Evolutionary conservation across 116 monocot species (phyloP).

Genomic region (Cymodocea nodosa): DNA sequence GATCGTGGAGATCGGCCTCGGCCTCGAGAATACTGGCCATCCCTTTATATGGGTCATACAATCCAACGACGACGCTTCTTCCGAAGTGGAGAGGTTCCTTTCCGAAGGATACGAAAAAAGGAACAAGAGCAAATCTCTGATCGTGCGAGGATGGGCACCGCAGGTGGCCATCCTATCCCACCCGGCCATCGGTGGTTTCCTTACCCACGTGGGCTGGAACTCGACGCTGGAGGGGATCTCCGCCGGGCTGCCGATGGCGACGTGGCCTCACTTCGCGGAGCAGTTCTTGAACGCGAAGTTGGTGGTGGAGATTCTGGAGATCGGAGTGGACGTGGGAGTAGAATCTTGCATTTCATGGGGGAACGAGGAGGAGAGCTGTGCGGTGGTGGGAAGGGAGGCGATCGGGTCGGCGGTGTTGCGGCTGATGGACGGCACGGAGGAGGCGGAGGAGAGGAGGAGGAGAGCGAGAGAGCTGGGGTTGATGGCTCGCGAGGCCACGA

Average conservation of each 20-base stretch:
- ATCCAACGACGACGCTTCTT: background rate
- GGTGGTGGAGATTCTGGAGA: conserved; percentile 8
- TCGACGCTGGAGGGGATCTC: conserved; percentile 31
- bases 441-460: conserved; percentile 12
- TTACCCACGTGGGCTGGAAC: conserved; percentile 61
- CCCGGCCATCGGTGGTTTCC: conserved; percentile 19
- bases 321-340: conserved; percentile 4
- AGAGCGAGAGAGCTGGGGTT: conserved; percentile 3
- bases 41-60: conserved; percentile 14
- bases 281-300: conserved; percentile 21
- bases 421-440: conserved; percentile 9
- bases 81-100: conserved; percentile 7
- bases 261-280: conserved; percentile 21
- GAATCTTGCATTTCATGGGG: too few relatives aligned
- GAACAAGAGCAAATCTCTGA: background rate
- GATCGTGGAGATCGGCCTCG: conserved; percentile 4
- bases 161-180: conserved; percentile 13
- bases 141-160: conserved; percentile 13
- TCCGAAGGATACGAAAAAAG: conserved; percentile 7
- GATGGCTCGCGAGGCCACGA: conserved; percentile 1
- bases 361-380: background rate
- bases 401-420: too few relatives aligned
- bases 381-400: conserved; percentile 12
- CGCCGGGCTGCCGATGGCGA: conserved; percentile 36
- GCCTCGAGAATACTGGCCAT: conserved; percentile 3